phyloP scores from a whole-genome alignment of 306 rosid species.

The Rubus idaeus region DNA sequence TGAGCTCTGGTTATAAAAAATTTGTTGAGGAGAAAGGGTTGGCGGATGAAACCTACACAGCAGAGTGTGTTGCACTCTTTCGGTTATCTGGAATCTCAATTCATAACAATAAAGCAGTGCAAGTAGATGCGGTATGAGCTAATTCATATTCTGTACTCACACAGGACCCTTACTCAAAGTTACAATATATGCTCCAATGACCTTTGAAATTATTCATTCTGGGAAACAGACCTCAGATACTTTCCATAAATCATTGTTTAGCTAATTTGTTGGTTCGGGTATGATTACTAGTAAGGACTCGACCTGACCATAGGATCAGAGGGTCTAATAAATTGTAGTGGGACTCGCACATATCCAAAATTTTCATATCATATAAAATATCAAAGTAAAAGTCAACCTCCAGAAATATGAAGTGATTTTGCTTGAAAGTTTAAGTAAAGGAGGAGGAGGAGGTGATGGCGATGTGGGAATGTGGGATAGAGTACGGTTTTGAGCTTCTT shows the following conservation, averaged over 20 bases:
- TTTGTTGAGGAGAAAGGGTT: constrained; percentile 62
- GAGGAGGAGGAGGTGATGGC: neutral
- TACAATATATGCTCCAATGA: neutral
- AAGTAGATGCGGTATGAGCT: constrained; percentile 87
- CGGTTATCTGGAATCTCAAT: constrained; percentile 74
- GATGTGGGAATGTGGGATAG: neutral
- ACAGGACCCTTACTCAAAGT: neutral
- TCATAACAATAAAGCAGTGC: constrained; percentile 82
- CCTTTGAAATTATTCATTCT: neutral
- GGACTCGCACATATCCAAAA: neutral
- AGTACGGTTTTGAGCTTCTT: neutral
- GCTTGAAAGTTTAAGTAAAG: neutral
- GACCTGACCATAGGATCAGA: neutral
- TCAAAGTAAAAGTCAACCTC: neutral
- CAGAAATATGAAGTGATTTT: neutral
- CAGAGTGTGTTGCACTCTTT: constrained; percentile 72
- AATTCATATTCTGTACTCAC: neutral
- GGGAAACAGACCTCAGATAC: neutral
- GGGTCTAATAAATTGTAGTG: neutral
- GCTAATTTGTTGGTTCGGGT: neutral
- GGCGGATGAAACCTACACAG: constrained; percentile 74
- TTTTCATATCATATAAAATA: neutral
- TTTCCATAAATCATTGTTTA: neutral
- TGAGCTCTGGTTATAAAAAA: constrained; percentile 88
- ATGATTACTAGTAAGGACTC: neutral